Base-by-base conservation (phyloP, 805 yeast species). In the Cyberlindnera japonica region DNA sequence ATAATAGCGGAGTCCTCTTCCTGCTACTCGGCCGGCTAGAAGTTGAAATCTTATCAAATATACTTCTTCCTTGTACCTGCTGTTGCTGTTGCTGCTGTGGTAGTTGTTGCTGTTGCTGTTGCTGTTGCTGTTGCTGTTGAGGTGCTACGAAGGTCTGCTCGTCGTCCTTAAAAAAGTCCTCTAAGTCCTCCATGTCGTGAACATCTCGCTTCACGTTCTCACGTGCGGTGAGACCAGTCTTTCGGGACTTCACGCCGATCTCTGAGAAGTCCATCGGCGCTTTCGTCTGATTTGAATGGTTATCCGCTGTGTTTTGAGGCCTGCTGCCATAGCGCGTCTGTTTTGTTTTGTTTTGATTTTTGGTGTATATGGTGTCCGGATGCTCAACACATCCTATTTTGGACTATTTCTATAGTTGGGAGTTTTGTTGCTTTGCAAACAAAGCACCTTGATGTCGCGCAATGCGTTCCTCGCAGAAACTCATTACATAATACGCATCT, bases 171-270 rank as follows among this genome's bases (percentile, higher is more conserved):
- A 81, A 83, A 57, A 81, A 83, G 41, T 81, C 88, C 48, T 79
- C 81, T 13, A 83, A 55, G 50, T 79, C 83, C 51, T 83, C 90
- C 75, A 82, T 73, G 20, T 81, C 76, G 50, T 77, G 72, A 35
- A 70, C 69, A 56, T 81, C 84, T 49, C 73, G 71, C 31, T 64
- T 64, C 23, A 81, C 61, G 43, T 69, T 65, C 18, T 62, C 61
- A 33, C 65, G 70, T 8, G 75, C 75, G 38, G 62, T 61, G 14
- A 79, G 60, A 6, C 88, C 88, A 0, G 86, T 80, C 54, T 77
- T 80, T n/a, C 90, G 69, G 29, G 88, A 76, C 52, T 67, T 69
- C 25, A 69, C 63, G 2, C 89, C 89, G n/a, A 69, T 66, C 51
- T 66, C 71, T 61, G 61, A 63, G 57, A 47, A 67, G 47, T 58